phyloP scores from a whole-genome alignment of 805 yeast genomes.

The Candida khao-thaluensis region DNA sequence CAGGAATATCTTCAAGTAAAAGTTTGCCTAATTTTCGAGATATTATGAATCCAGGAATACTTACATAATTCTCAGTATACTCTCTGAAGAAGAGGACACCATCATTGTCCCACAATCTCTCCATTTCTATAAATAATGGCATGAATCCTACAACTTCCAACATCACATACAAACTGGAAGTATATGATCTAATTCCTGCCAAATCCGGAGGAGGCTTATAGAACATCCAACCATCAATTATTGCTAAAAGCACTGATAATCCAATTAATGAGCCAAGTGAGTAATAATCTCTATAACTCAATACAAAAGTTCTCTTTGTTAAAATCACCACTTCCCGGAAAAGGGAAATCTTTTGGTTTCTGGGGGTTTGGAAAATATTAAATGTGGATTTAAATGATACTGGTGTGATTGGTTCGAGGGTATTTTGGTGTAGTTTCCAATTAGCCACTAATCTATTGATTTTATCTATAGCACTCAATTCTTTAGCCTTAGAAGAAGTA shows the following conservation, averaged over 20 bases:
- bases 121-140: slow-evolving; percentile 40
- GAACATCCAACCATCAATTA: slow-evolving; percentile 76
- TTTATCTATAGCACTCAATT: slow-evolving; percentile 22
- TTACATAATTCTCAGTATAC: slow-evolving; percentile 64
- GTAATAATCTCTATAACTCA: slow-evolving; percentile 32
- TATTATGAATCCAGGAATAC: slow-evolving; percentile 64
- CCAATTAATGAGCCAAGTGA: slow-evolving; percentile 37
- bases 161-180: slow-evolving; percentile 36
- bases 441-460: slow-evolving; percentile 24
- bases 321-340: slow-evolving; percentile 30
- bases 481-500: slow-evolving; percentile 25
- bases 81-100: slow-evolving; percentile 51
- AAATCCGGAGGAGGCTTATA: slow-evolving; percentile 57
- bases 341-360: slow-evolving; percentile 22
- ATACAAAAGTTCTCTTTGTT: slow-evolving; percentile 33
- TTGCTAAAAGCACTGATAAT: slow-evolving; percentile 50
- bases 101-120: slow-evolving; percentile 39
- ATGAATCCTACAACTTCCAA: slow-evolving; percentile 41
- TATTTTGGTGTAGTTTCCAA: slow-evolving; percentile 22
- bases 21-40: slow-evolving; percentile 67
- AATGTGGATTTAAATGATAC: slow-evolving; percentile 10
- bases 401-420: slow-evolving; percentile 1
- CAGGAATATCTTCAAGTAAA: slow-evolving; percentile 65
- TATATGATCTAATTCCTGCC: slow-evolving; percentile 63
- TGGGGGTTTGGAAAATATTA: slow-evolving; percentile 13